phyloP scores from a whole-genome alignment of 805 yeast genomes.

The Metschnikowia similis region DNA sequence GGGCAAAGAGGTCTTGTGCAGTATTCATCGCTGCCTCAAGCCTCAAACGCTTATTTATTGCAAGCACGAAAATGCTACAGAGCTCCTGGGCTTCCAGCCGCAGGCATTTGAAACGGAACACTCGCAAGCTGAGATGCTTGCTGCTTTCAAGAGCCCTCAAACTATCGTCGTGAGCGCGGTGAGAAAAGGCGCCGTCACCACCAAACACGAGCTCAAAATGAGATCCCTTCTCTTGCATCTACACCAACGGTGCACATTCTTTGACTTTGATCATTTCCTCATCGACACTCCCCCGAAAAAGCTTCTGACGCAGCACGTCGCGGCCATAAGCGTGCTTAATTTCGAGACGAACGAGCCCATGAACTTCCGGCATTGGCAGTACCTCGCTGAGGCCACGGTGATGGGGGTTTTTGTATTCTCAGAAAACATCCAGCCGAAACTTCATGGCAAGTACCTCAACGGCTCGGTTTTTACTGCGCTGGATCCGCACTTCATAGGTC shows the following conservation, averaged over 20 bases:
- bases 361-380: neutral
- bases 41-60: constrained; percentile 60
- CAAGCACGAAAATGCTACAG: constrained; percentile 20
- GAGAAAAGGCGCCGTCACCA: constrained; percentile 29
- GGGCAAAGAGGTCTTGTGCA: constrained; percentile 63
- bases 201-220: constrained; percentile 50
- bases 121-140: constrained; percentile 15
- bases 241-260: constrained; percentile 34
- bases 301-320: constrained; percentile 6
- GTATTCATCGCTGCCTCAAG: constrained; percentile 38
- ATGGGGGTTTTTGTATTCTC: constrained; percentile 10
- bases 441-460: neutral
- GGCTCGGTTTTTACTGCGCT: constrained; percentile 2
- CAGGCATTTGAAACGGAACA: constrained; percentile 27
- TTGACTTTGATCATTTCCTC: constrained; percentile 11
- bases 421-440: neutral
- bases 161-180: constrained; percentile 9
- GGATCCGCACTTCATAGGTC: constrained; percentile 37
- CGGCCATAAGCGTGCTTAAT: constrained; percentile 12
- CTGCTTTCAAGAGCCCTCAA: constrained; percentile 4
- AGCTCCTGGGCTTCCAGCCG: constrained; percentile 13
- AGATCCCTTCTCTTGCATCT: constrained; percentile 51
- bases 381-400: constrained; percentile 13
- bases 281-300: constrained; percentile 8
- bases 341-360: constrained; percentile 5